These are phyloP conservation scores for Leccinum pallidistipes DNA, from an alignment of 1,284 basidiomycete species.

Conservation along the genomic window DNA sequence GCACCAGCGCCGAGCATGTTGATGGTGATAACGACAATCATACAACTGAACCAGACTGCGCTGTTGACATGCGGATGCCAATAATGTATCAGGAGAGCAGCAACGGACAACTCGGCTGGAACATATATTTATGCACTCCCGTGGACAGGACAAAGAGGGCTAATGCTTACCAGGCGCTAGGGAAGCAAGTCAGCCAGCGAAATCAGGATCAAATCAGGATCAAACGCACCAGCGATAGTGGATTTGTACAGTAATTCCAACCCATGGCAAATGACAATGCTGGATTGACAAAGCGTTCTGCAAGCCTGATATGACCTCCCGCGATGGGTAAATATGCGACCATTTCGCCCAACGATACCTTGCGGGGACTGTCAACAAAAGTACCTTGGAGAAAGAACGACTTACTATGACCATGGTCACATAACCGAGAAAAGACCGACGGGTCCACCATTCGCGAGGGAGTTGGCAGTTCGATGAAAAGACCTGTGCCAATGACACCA, in stretches of 20 bases:
- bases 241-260: slow-evolving; percentile 74
- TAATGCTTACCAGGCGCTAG: slow-evolving; percentile 29
- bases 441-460: slow-evolving; percentile 58
- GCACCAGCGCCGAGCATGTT: slow-evolving; percentile 59
- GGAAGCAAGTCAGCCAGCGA: slow-evolving; percentile 3
- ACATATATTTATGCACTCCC: slow-evolving; percentile 1
- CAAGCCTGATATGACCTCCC: slow-evolving; percentile 68
- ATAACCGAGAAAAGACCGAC: slow-evolving; percentile 68
- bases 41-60: slow-evolving; percentile 57
- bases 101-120: slow-evolving; percentile 61
- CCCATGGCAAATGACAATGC: slow-evolving; percentile 70
- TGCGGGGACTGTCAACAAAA: slow-evolving; percentile 2
- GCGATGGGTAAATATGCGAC: slow-evolving; percentile 40
- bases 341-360: slow-evolving; percentile 45
- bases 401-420: slow-evolving; percentile 54
- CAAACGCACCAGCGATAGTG: slow-evolving; percentile 46
- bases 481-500: slow-evolving; percentile 76
- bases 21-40: slow-evolving; percentile 63
- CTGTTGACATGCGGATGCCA: slow-evolving; percentile 53
- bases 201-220: neutral
- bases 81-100: slow-evolving; percentile 60
- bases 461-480: slow-evolving; percentile 63
- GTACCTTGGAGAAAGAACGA: neutral
- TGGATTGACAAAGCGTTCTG: slow-evolving; percentile 70
- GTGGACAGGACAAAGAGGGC: neutral